Base-by-base conservation (phyloP, 768 basidiomycete species). In the Lyophyllum atratum region DNA sequence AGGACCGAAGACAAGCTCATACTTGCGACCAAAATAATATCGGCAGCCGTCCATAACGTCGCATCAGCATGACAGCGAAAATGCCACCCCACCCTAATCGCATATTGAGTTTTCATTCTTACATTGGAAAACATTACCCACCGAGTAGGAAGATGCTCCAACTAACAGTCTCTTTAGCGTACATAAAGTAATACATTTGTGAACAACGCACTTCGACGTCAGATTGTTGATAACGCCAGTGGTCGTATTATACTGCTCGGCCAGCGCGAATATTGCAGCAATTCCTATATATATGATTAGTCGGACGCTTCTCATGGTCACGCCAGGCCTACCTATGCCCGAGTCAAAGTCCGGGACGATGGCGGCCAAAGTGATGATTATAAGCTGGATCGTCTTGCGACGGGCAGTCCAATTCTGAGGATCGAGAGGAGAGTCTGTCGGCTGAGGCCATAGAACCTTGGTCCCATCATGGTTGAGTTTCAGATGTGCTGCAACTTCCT, bases 1-100 rank as follows among this genome's bases (percentile, higher is more conserved):
- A 39, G 28, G 40, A 48, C 14, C 25, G 6, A 49, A 19, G 11
- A 2, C 29, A 25, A 33, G 33, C 29, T 58, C 73, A 22, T 54
- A 83, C 83, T 71, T 89, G 87, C 0, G 85, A 85, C 87, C 87
- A 90, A 71, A 88, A 89, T 33, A 90, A 68, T 12, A 89, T 73
- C 0, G 87, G 86, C 1, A 90, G 76, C 43, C 88, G 81, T 7
- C 88, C 88, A 52, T 71, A 79, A 17, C 85, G 80, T 31, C 86
- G 76, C 67, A 88, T 83, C 29, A 87, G 67, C 73, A 87, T 84
- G 6, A 87, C 85, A n/a, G 80, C 80, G 58, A 82, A 74, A n/a
- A 86, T 56, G 19, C 83, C 83, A 40, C 86, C 85, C 77, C 81
- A 83, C 21, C 85, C 85, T 81, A 64, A 43, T 21, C 7, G 45